A percentile compares a stretch with the other conserved stretches of the same genome.
Evolutionary conservation across 805 yeast genomes (phyloP).

Genomic region (Metschnikowia kunwiensis): DNA sequence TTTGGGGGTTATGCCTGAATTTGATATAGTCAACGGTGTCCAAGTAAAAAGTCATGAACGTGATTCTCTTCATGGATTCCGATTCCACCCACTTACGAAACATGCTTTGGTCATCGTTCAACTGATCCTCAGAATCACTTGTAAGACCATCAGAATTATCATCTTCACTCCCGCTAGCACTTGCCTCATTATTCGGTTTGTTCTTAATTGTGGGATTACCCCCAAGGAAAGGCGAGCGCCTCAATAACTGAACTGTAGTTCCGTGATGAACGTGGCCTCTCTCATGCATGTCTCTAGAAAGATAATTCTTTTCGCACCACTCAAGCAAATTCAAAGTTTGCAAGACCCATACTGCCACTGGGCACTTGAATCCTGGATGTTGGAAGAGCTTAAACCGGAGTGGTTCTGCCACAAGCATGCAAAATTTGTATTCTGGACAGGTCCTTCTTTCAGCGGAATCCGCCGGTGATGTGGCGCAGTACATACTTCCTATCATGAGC

Average conservation of each 20-base stretch:
- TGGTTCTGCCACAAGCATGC: conserved; percentile 51
- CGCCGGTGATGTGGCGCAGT: conserved; percentile 28
- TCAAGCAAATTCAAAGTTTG: conserved; percentile 75
- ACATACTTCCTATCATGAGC: conserved; percentile 55
- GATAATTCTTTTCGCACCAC: conserved; percentile 71
- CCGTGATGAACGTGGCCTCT: conserved; percentile 86
- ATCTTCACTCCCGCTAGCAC: conserved; percentile 35
- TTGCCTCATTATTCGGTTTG: conserved; percentile 23
- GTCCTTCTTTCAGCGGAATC: conserved; percentile 20
- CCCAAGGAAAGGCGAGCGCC: conserved; percentile 74
- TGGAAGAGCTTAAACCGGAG: conserved; percentile 69
- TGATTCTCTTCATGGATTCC: conserved; percentile 73
- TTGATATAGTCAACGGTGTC: conserved; percentile 77
- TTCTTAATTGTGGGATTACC: conserved; percentile 53
- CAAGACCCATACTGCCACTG: conserved; percentile 71
- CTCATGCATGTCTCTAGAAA: conserved; percentile 70
- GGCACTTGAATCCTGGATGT: conserved; percentile 70
- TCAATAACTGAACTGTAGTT: conserved; percentile 70
- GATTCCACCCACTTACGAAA: conserved; percentile 75
- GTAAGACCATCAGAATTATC: conserved; percentile 19
- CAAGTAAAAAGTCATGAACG: conserved; percentile 76
- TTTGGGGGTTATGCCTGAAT: conserved; percentile 65
- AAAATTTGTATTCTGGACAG: conserved; percentile 40
- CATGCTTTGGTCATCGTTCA: conserved; percentile 27
- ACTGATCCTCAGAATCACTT: conserved; percentile 10